phyloP scores from a whole-genome alignment of 2,329 filamentous ascomycete species.

The Fusarium nisikadoi region DNA sequence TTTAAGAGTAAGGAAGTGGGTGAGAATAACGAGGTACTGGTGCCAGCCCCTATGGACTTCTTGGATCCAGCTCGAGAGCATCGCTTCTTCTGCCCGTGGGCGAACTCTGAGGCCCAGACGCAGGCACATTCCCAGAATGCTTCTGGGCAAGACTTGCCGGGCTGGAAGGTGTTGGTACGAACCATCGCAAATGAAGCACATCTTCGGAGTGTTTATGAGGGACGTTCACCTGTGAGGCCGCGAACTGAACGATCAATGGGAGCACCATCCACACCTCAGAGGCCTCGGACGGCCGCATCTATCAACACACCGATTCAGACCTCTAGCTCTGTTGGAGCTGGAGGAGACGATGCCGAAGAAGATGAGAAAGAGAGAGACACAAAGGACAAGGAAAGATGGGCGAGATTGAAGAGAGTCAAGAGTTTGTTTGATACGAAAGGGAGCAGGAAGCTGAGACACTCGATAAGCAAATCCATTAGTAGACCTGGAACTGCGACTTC shows the following conservation, averaged over 20 bases:
- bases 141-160: conserved; percentile 55
- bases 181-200: conserved; percentile 69
- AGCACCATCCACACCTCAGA: conserved; percentile 38
- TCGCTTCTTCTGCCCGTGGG: conserved; percentile 86
- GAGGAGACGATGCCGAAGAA: conserved; percentile 42
- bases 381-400: conserved; percentile 79
- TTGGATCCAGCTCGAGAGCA: conserved; percentile 79
- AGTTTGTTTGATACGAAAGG: conserved; percentile 76
- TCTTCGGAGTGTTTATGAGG: conserved; percentile 55
- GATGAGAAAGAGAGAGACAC: conserved; percentile 60
- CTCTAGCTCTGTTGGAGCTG: conserved; percentile 13
- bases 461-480: conserved; percentile 50
- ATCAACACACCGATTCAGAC: conserved; percentile 27
- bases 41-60: conserved; percentile 70
- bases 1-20: conserved; percentile 81
- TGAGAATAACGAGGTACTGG: conserved; percentile 61
- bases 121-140: conserved; percentile 47
- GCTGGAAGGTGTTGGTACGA: conserved; percentile 65
- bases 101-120: conserved; percentile 71
- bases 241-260: conserved; percentile 22
- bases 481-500: conserved; percentile 56
- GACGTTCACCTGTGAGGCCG: conserved; percentile 38
- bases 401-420: conserved; percentile 76
- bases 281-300: conserved; percentile 29
- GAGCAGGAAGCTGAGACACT: conserved; percentile 61